Evolutionary conservation across 768 basidiomycete genomes (phyloP).

Genomic region (Suillus bovinus): DNA sequence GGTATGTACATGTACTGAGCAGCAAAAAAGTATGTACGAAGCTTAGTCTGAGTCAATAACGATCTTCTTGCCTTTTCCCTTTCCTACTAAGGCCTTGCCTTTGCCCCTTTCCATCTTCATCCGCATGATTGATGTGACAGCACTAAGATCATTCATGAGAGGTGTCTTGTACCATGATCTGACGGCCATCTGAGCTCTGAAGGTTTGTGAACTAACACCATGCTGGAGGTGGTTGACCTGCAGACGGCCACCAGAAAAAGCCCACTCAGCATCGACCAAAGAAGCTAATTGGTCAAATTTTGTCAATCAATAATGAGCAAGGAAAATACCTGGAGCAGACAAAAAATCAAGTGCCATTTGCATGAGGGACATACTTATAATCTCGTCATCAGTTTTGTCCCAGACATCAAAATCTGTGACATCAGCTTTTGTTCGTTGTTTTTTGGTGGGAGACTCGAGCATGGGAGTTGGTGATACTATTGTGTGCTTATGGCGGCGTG

Average conservation of each 20-base stretch:
- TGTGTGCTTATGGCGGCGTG: no score
- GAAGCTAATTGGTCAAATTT: constrained; percentile 10
- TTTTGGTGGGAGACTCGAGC: no score
- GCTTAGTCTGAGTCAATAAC: not conserved
- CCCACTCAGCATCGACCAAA: constrained; percentile 39
- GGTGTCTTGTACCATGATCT: constrained; percentile 34
- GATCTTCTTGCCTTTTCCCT: not conserved
- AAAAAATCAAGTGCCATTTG: constrained; percentile 28
- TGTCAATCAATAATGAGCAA: no score
- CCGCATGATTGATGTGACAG: constrained; percentile 12
- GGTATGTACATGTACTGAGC: not conserved
- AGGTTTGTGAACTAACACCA: constrained; percentile 34
- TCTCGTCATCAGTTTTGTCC: no score
- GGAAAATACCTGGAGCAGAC: constrained; percentile 23
- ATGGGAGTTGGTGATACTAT: no score
- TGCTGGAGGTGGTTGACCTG: constrained; percentile 37
- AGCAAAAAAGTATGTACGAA: not conserved
- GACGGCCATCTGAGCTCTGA: constrained; percentile 33
- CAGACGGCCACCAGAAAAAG: constrained; percentile 34
- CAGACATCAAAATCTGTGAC: no score
- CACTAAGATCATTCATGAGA: constrained; percentile 6
- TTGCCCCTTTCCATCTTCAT: not conserved
- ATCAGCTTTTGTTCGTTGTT: no score
- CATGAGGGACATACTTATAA: constrained; percentile 11
- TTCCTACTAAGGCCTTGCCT: not conserved